These are phyloP conservation scores for Trichophyton verrucosum DNA, from an alignment of 2,329 filamentous ascomycete genomes.

Conservation along the genomic window DNA sequence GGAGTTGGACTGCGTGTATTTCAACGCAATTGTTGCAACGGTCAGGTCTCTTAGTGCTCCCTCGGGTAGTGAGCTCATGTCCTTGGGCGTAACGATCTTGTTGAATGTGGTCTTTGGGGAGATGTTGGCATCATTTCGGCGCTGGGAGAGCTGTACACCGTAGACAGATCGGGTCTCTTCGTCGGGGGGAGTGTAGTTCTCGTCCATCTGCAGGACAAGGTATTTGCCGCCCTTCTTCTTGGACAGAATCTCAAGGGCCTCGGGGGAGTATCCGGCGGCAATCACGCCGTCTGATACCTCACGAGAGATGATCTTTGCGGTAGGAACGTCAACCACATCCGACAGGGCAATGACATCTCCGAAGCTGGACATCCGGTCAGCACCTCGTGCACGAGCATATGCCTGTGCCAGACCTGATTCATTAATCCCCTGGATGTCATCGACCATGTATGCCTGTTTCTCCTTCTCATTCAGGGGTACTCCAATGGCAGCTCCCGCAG, in stretches of 20 bases:
- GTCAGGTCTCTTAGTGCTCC: conserved; percentile 78
- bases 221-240: conserved; percentile 99
- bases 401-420: conserved; percentile 78
- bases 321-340: conserved; percentile 78
- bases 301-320: conserved; percentile 92
- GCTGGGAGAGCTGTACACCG: conserved; percentile 76
- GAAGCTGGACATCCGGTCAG: conserved; percentile 97
- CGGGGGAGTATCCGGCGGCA: conserved; percentile 71
- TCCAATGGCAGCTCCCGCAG: conserved; percentile 88
- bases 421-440: conserved; percentile 83
- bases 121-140: conserved; percentile 85
- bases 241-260: conserved; percentile 77
- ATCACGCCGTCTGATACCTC: conserved; percentile 97
- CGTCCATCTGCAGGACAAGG: conserved; percentile 88
- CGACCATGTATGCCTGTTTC: conserved; percentile 96
- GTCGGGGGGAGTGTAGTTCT: conserved; percentile 60
- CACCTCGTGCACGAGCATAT: conserved; percentile 87
- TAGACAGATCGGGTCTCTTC: conserved; percentile 80
- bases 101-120: conserved; percentile 68
- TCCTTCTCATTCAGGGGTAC: conserved; percentile 75
- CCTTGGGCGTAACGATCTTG: conserved; percentile 76
- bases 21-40: conserved; percentile 90
- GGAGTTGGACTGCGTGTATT: conserved; percentile 98
- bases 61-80: conserved; percentile 58
- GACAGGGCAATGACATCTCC: conserved; percentile 92